Percentiles rank a stretch among this genome's conserved stretches.
Evolutionary conservation across 768 basidiomycete species (phyloP).

Genomic region (Serendipita sp.): DNA sequence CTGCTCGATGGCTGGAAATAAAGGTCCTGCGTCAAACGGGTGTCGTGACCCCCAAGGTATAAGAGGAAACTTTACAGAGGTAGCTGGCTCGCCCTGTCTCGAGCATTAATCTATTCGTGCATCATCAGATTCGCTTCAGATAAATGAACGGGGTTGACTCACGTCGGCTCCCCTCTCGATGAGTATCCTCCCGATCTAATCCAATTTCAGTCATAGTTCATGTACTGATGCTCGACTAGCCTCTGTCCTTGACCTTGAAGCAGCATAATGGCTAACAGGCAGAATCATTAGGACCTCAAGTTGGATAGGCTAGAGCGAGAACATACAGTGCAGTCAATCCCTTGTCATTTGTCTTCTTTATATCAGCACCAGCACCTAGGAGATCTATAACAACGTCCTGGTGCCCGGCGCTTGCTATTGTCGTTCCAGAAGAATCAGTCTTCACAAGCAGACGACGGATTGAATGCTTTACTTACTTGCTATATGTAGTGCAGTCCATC

Average conservation of each 20-base stretch:
- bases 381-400: slow-evolving; percentile 60
- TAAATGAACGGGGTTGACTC: too few species aligned
- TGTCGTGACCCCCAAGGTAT: background rate
- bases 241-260: slow-evolving; percentile 77
- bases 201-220: background rate
- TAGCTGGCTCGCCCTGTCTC: slow-evolving; percentile 82
- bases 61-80: slow-evolving; percentile 45
- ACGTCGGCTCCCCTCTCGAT: slow-evolving; percentile 85
- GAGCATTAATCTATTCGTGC: slow-evolving; percentile 38
- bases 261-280: slow-evolving; percentile 65
- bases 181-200: slow-evolving; percentile 72
- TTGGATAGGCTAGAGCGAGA: background rate
- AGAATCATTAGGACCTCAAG: slow-evolving; percentile 9
- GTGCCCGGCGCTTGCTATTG: slow-evolving; percentile 62
- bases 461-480: slow-evolving; percentile 32
- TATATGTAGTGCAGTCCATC: slow-evolving; percentile 71
- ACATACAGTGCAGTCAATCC: slow-evolving; percentile 70
- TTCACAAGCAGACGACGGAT: too few species aligned
- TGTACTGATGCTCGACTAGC: slow-evolving; percentile 21
- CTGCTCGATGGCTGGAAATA: slow-evolving; percentile 67
- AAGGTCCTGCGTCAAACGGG: too few species aligned
- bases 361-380: slow-evolving; percentile 66
- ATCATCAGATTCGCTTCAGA: too few species aligned
- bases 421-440: too few species aligned
- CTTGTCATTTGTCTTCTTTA: slow-evolving; percentile 66